Evolutionary conservation across 148 eudicot genomes (phyloP).

Genomic region (Salicornia ramosissima): DNA sequence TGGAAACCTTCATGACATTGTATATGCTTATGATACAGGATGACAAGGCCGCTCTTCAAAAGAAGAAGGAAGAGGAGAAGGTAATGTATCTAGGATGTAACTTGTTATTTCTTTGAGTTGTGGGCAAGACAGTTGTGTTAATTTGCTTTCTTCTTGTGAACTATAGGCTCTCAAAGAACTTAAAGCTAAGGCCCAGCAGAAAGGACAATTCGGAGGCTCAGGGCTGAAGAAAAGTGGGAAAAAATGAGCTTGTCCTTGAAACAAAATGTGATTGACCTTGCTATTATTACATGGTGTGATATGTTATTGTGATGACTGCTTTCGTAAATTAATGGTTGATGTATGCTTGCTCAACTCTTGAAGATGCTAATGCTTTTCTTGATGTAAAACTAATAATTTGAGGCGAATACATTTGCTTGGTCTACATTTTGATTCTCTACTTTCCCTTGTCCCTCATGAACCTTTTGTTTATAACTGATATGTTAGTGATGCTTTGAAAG

Average conservation of each 20-base stretch:
- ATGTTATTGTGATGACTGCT: slow-evolving; percentile 10
- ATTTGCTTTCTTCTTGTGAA: neutral
- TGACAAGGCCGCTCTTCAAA: slow-evolving; percentile 75
- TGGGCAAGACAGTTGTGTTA: neutral
- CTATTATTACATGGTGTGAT: slow-evolving; percentile 15
- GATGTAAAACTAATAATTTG: slow-evolving; percentile 19
- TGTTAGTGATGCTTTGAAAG: too few relatives aligned
- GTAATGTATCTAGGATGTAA: slow-evolving; percentile 23
- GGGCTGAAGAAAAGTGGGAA: slow-evolving; percentile 99
- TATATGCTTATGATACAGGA: slow-evolving; percentile 32
- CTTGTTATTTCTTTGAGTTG: neutral
- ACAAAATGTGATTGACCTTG: neutral
- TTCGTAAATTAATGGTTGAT: slow-evolving; percentile 8
- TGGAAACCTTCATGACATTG: neutral
- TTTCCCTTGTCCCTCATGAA: too few relatives aligned
- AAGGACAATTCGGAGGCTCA: slow-evolving; percentile 80
- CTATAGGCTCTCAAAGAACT: slow-evolving; percentile 93
- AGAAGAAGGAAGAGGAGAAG: slow-evolving; percentile 97
- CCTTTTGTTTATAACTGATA: too few relatives aligned
- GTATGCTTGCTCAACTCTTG: slow-evolving; percentile 4
- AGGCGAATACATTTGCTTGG: slow-evolving; percentile 5
- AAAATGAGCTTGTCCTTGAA: slow-evolving; percentile 40
- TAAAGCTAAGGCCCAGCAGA: slow-evolving; percentile 76
- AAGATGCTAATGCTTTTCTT: slow-evolving; percentile 5
- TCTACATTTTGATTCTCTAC: neutral